Percentiles rank a stretch among this genome's conserved stretches.
Evolutionary conservation across 2,329 filamentous ascomycete species (phyloP).

Genomic region (Ophiostoma australiae): DNA sequence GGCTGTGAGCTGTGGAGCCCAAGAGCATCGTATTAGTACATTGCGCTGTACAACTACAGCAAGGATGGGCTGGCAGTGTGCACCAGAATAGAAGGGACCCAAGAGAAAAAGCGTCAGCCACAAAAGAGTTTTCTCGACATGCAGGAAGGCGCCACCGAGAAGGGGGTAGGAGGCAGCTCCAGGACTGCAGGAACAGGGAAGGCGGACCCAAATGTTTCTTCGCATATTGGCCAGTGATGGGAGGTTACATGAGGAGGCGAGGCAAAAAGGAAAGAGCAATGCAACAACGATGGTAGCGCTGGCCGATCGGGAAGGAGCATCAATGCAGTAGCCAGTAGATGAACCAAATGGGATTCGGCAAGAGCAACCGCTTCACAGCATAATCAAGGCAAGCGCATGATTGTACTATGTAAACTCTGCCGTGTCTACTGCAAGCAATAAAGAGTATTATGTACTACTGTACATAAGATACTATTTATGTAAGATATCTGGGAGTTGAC

Average conservation of each 20-base stretch:
- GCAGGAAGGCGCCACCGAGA: background rate
- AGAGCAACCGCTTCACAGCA: background rate
- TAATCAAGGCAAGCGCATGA: background rate
- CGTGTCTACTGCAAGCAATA: background rate
- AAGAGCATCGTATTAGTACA: conserved; percentile 6
- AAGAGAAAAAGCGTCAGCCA: background rate
- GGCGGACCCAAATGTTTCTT: background rate
- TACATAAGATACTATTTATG: too few species aligned
- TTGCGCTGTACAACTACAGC: background rate
- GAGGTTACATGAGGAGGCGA: background rate
- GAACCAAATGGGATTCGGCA: background rate
- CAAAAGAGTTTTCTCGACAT: conserved; percentile 2
- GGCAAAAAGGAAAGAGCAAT: background rate
- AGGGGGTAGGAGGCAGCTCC: background rate
- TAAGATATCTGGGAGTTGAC: background rate
- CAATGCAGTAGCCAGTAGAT: background rate
- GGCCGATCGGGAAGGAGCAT: background rate
- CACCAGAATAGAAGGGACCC: conserved; percentile 4
- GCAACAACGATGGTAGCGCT: background rate
- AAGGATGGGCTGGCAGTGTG: conserved; percentile 4
- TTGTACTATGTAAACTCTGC: background rate
- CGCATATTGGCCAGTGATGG: background rate
- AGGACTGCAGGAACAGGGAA: background rate
- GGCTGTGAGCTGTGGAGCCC: background rate
- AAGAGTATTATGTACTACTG: background rate